Base-by-base conservation (phyloP, 2,329 filamentous ascomycete genomes). In the Beauveria brongniartii region DNA sequence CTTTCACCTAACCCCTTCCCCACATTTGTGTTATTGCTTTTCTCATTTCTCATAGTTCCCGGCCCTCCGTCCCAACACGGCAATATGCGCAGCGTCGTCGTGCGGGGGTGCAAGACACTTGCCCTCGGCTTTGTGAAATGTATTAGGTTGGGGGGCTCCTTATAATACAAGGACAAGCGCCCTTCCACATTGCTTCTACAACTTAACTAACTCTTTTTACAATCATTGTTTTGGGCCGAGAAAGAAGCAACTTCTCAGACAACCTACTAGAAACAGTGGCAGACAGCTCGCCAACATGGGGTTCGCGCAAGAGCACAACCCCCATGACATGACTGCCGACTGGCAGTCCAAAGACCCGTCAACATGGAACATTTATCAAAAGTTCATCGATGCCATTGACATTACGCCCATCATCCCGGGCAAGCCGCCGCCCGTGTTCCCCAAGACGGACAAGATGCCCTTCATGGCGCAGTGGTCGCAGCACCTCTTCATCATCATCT, bases 401-500 rank as follows among this genome's bases (percentile, higher is more conserved):
- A 41, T 64, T n/a, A 64, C 67, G 52, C 64, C 63, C 28, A 28
- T 62, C 24, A 44, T 63, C 30, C 64, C 65, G 24, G 60, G 64
- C 58, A 54, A 64, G 47, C 48, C 53, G 18, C 47, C 66, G 9
- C 73, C 73, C 1, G 67, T 72, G 1, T 68, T 71, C 63, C 37
- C 65, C 22, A 75, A 74, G 64, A 67, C 65, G 5, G 72, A 74
- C 62, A 67, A 66, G 43, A 65, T 75, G 40, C 70, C 70, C 2
- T 68, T 68, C 53, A 48, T 74, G 9, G 55, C 69, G 5, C 63
- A 71, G n/a, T 69, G 64, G 64, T 63, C 67, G 46, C 63, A 65
- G 37, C 69, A 74, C 58, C 62, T 65, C 46, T 75, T 71, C 70
- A 66, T 75, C 48, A 55, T 75, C 4, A 41, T 68, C 50, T 69